Base-by-base conservation (phyloP, 2,329 filamentous ascomycete genomes). In the Curvularia lunata region DNA sequence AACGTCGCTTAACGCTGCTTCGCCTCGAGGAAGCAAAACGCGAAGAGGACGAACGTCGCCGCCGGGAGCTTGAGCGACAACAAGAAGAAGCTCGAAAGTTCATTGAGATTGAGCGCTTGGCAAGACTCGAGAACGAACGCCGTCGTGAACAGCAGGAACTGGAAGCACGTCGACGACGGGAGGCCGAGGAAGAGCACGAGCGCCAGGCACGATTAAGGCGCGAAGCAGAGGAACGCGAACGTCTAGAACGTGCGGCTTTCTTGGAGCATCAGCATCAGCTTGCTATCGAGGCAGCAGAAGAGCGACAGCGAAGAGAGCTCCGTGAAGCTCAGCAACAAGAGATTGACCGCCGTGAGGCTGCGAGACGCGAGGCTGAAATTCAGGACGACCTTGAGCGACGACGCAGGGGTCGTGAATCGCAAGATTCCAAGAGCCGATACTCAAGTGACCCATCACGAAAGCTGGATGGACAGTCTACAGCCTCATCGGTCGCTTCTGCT, bases 381-480 rank as follows among this genome's bases (percentile, higher is more conserved):
- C 69, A 64, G 45, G 63, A 64, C 58, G 64, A 72, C 40, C 46
- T 63, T 38, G 67, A 72, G 25, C 68, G 64, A 50, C 56, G 68
- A 59, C 67, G 67, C 23, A 58, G 66, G 37, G 71, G 74, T 42
- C 63, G 56, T 30, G 70, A 73, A 43, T 56, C 64, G 2, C 56
- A 70, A 42, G 71, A 65, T 41, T 61, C 62, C 42, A 59, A 62
- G 30, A 59, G 65, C 13, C 67, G 65, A 21, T 70, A 71, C 40
- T 58, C 65, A 27, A 68, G 52, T 42, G 69, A 72, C 25, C 67
- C 59, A 13, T 62, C 67, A 45, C 66, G 61, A 8, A 61, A 54
- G 28, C 55, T 74, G 9, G 71, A 73, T n/a, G 61, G 69, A 28
- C 70, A 75, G 52, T 63, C 56, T 6, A 71, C 70, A 21, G 71